These are phyloP conservation scores for Ustilago bromivora DNA, from an alignment of 1,284 basidiomycete species.

Conservation along the genomic window DNA sequence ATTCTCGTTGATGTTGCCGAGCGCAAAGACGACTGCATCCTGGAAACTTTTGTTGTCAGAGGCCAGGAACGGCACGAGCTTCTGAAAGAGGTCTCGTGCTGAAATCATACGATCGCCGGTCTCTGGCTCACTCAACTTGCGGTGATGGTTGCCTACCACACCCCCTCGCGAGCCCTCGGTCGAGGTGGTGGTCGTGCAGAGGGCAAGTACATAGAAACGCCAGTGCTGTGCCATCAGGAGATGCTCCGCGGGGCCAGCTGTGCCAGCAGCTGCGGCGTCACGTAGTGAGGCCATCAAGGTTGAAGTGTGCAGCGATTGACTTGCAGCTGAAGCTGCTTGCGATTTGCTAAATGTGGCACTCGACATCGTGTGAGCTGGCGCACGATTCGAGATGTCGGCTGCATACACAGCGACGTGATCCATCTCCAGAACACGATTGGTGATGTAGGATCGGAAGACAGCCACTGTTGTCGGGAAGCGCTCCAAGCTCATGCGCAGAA, in stretches of 20 bases:
- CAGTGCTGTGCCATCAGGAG: slow-evolving; percentile 82
- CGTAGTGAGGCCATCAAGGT: slow-evolving; percentile 39
- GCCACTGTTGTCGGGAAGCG: slow-evolving; percentile 69
- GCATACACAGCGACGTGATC: slow-evolving; percentile 70
- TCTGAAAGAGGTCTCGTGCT: slow-evolving; percentile 81
- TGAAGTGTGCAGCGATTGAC: slow-evolving; percentile 34
- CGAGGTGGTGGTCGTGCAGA: slow-evolving; percentile 78
- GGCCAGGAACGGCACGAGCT: slow-evolving; percentile 86
- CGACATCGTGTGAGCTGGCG: slow-evolving; percentile 24
- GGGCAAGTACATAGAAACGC: slow-evolving; percentile 84
- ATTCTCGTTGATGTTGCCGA: slow-evolving; percentile 83
- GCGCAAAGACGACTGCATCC: slow-evolving; percentile 85
- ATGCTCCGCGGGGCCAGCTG: slow-evolving; percentile 73
- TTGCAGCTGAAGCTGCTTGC: slow-evolving; percentile 33
- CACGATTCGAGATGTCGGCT: slow-evolving; percentile 61
- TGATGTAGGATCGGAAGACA: slow-evolving; percentile 70
- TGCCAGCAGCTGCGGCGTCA: slow-evolving; percentile 57
- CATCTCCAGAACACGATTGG: slow-evolving; percentile 69
- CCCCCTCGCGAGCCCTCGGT: slow-evolving; percentile 71
- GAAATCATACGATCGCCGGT: slow-evolving; percentile 79
- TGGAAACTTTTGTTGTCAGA: slow-evolving; percentile 86
- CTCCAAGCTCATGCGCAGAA: slow-evolving; percentile 69
- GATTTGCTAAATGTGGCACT: slow-evolving; percentile 41
- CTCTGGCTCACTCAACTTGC: slow-evolving; percentile 77
- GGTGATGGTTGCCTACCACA: slow-evolving; percentile 77